phyloP scores from a whole-genome alignment of 2,329 filamentous ascomycete species.

The Blumeriella jaapii region DNA sequence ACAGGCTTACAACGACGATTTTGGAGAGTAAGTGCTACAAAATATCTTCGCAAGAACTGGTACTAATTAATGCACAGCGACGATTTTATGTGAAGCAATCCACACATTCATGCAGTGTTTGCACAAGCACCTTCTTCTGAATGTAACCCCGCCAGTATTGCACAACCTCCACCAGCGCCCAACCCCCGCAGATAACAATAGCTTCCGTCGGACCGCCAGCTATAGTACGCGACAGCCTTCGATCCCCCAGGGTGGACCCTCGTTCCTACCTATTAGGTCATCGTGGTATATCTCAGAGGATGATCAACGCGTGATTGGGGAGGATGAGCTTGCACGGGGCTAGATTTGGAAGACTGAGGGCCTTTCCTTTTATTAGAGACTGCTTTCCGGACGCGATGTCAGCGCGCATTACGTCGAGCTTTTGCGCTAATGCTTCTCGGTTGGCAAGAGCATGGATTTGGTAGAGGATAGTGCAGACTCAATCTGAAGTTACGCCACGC shows the following conservation, averaged over 20 bases:
- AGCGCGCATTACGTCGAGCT: constrained; percentile 10
- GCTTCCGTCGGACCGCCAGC: constrained; percentile 2
- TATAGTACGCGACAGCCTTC: constrained; percentile 6
- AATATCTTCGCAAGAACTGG: neutral
- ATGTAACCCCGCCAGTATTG: constrained; percentile 3
- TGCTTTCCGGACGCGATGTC: constrained; percentile 15
- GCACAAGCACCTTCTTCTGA: constrained; percentile 3
- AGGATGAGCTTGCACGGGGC: constrained; percentile 7
- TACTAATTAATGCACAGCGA: constrained; percentile 37
- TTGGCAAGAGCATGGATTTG: constrained; percentile 5
- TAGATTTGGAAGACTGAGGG: constrained; percentile 10
- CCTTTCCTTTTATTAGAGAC: constrained; percentile 18
- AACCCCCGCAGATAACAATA: too few species aligned
- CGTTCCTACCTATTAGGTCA: constrained; percentile 1
- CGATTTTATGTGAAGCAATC: constrained; percentile 56
- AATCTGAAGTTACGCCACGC: too few species aligned
- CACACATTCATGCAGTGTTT: constrained; percentile 9
- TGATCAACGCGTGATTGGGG: constrained; percentile 11
- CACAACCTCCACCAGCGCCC: too few species aligned
- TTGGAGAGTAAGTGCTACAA: constrained; percentile 64
- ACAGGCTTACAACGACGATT: constrained; percentile 70
- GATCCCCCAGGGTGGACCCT: constrained; percentile 5
- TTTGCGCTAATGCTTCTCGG: constrained; percentile 13
- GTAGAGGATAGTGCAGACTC: constrained; percentile 1
- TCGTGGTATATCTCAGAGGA: constrained; percentile 5